Evolutionary conservation across 1,139 yeast genomes (phyloP).

Genomic region (Kurtzmaniella quercitrusa): DNA sequence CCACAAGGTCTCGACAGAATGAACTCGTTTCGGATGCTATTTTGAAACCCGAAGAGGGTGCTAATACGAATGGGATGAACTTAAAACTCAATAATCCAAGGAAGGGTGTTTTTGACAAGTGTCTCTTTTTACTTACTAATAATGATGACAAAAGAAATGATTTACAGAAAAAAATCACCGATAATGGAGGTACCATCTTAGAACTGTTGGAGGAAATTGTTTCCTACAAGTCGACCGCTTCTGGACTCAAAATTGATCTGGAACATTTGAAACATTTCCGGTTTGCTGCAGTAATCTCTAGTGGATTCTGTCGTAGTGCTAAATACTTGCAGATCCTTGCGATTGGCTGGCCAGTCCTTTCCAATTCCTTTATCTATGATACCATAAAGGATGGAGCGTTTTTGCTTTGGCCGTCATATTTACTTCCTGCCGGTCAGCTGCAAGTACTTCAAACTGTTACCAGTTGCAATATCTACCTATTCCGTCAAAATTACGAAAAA

Average conservation of each 20-base stretch:
- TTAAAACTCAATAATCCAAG: background rate
- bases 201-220: constrained; percentile 19
- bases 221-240: constrained; percentile 12
- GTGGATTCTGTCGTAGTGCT: constrained; percentile 56
- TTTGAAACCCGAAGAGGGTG: background rate
- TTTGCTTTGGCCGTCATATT: constrained; percentile 48
- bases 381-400: constrained; percentile 30
- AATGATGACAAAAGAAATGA: constrained; percentile 33
- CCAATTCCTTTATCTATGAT: constrained; percentile 56
- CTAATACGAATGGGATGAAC: background rate
- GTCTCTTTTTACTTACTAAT: constrained; percentile 35
- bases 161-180: constrained; percentile 30
- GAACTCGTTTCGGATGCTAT: background rate
- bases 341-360: constrained; percentile 83
- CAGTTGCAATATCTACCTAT: constrained; percentile 40
- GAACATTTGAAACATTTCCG: constrained; percentile 18
- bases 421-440: constrained; percentile 72
- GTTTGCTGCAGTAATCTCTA: constrained; percentile 67
- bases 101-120: constrained; percentile 16
- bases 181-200: constrained; percentile 52
- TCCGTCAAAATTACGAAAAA: constrained; percentile 24
- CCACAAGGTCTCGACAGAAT: constrained; percentile 1
- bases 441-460: constrained; percentile 27
- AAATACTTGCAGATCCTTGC: constrained; percentile 85
- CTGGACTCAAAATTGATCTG: constrained; percentile 8